phyloP scores from a whole-genome alignment of 2,329 filamentous ascomycete genomes.

The Cryphonectria japonica region DNA sequence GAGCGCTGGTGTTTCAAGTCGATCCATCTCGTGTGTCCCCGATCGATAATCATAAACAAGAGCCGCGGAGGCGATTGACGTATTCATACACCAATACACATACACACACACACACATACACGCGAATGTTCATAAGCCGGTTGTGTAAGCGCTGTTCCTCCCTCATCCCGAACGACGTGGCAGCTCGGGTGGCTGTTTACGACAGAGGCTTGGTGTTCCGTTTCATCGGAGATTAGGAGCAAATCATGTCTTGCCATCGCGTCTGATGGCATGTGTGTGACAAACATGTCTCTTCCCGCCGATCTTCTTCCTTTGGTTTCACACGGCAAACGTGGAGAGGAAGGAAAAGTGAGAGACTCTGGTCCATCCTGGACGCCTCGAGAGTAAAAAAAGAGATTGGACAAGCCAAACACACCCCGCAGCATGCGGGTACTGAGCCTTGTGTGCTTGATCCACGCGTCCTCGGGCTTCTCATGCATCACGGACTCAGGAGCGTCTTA shows the following conservation, averaged over 20 bases:
- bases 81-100: not conserved
- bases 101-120: not conserved
- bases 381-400: not conserved
- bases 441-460: conserved; percentile 1
- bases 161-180: not conserved
- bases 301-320: not conserved
- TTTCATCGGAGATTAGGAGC: conserved; percentile 23
- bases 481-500: not conserved
- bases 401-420: not conserved
- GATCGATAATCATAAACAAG: not conserved
- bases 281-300: conserved; percentile 10
- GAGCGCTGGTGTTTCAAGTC: conserved; percentile 25
- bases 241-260: conserved; percentile 16
- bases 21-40: not conserved
- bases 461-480: not conserved
- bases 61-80: not conserved
- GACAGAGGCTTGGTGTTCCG: conserved; percentile 3
- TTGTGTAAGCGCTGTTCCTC: not conserved
- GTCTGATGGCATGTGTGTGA: conserved; percentile 3
- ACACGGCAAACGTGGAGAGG: not conserved
- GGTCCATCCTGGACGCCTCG: not conserved
- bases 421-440: not conserved
- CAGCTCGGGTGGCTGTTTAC: not conserved
- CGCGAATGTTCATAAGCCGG: not conserved
- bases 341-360: not conserved